A percentile compares a stretch with the other conserved stretches of the same genome.
Evolutionary conservation across 78 protist species (phyloP).

Genomic region (Dictyostelium purpureum): DNA sequence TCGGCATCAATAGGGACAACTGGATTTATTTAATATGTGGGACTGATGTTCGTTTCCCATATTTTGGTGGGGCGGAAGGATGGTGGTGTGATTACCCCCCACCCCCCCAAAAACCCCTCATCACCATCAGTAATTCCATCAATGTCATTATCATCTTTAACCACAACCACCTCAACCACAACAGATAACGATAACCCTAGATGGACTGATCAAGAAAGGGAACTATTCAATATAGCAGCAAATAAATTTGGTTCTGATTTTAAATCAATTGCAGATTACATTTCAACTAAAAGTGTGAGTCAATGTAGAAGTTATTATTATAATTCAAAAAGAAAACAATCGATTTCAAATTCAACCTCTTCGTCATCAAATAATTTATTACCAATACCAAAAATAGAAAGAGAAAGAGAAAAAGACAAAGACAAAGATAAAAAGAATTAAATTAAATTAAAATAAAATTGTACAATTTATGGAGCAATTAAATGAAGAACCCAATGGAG

Average conservation of each 20-base stretch:
- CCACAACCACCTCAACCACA: neutral
- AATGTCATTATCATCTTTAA: neutral
- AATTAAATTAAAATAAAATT: too few species aligned
- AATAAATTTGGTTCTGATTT: constrained; percentile 46
- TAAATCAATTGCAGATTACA: constrained; percentile 18
- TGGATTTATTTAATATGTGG: too few species aligned
- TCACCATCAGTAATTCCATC: neutral
- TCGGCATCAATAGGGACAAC: too few species aligned
- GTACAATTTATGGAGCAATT: too few species aligned
- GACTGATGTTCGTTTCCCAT: too few species aligned
- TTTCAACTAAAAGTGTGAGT: neutral
- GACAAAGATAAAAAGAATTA: neutral
- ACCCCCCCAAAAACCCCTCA: neutral
- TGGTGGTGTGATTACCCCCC: too few species aligned
- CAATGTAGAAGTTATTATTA: constrained; percentile 52
- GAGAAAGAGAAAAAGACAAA: neutral
- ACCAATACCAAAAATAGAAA: neutral
- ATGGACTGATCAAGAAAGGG: constrained; percentile 60
- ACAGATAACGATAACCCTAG: neutral
- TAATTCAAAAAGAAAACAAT: constrained; percentile 18
- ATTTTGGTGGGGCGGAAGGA: too few species aligned
- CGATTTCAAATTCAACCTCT: neutral
- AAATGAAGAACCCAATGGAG: too few species aligned
- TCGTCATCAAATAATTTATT: neutral
- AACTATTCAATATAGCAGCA: neutral